phyloP scores from a whole-genome alignment of 176 grass and related monocot species.

The Tillandsia fasciculata region DNA sequence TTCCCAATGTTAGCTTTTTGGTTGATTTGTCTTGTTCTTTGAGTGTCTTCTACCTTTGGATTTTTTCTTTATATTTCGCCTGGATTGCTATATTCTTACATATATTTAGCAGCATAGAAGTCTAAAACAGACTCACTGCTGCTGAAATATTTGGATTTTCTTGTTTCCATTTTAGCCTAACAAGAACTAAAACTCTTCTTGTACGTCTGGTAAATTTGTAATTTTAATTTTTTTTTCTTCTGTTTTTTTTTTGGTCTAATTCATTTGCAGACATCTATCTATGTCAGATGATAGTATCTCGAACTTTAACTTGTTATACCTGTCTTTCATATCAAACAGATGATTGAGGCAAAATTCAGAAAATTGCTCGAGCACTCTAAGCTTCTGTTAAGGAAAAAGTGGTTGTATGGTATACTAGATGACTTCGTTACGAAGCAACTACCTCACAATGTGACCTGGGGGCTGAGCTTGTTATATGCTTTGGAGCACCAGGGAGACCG shows the following conservation, averaged over 20 bases:
- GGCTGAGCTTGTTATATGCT: constrained; percentile 94
- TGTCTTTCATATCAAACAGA: constrained; percentile 36
- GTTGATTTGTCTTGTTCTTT: neutral
- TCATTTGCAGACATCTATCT: neutral
- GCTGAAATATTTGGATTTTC: no score
- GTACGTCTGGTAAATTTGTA: neutral
- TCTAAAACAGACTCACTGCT: no score
- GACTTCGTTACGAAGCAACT: constrained; percentile 98
- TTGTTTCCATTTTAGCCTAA: no score
- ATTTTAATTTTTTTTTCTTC: neutral
- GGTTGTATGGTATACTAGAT: constrained; percentile 96
- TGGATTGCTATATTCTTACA: neutral
- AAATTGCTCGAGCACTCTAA: constrained; percentile 78
- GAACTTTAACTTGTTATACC: neutral
- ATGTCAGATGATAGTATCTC: neutral
- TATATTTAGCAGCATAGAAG: no score
- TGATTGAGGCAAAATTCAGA: constrained; percentile 81
- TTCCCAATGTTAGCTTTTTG: neutral
- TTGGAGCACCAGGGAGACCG: constrained; percentile 94
- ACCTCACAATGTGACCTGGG: constrained; percentile 98
- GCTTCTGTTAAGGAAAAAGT: constrained; percentile 80
- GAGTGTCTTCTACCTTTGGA: neutral
- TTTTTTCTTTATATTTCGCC: neutral
- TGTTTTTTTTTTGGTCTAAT: neutral
- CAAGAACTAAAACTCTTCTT: no score